Percentiles rank a stretch among this genome's conserved stretches.
These are phyloP conservation scores for Sarocladium brachiariae DNA, from an alignment of 2,329 filamentous ascomycete species.

Conservation along the genomic window DNA sequence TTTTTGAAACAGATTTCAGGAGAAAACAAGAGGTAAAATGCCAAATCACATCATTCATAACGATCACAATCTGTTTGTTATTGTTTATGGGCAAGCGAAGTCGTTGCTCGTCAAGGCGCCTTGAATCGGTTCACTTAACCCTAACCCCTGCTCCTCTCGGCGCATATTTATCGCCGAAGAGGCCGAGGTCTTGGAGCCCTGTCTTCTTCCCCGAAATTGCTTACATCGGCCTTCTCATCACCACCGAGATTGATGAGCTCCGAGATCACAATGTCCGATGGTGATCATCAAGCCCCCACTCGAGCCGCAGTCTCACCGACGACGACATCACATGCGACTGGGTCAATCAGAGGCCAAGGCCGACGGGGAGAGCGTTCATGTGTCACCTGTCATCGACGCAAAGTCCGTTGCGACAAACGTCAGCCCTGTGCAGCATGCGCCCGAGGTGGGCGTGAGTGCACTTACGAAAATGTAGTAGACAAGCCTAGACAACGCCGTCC, in stretches of 20 bases:
- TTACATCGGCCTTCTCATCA: no score
- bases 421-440: constrained; percentile 3
- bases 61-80: no score
- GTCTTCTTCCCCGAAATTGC: no score
- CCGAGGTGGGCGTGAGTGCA: background rate
- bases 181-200: no score
- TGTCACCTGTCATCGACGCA: background rate
- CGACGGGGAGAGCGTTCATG: background rate
- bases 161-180: no score
- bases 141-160: no score
- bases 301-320: background rate
- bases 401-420: constrained; percentile 6
- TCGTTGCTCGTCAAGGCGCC: no score
- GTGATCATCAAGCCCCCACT: background rate
- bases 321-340: background rate
- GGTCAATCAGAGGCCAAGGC: background rate
- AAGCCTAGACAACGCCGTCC: background rate
- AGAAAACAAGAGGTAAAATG: no score
- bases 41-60: no score
- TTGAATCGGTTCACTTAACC: no score
- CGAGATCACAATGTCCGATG: background rate
- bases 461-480: background rate
- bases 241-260: background rate
- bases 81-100: no score
- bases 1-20: no score